A percentile compares a stretch with the other conserved stretches of the same genome.
Evolutionary conservation across 768 basidiomycete genomes (phyloP).

Genomic region (Russula lepida): DNA sequence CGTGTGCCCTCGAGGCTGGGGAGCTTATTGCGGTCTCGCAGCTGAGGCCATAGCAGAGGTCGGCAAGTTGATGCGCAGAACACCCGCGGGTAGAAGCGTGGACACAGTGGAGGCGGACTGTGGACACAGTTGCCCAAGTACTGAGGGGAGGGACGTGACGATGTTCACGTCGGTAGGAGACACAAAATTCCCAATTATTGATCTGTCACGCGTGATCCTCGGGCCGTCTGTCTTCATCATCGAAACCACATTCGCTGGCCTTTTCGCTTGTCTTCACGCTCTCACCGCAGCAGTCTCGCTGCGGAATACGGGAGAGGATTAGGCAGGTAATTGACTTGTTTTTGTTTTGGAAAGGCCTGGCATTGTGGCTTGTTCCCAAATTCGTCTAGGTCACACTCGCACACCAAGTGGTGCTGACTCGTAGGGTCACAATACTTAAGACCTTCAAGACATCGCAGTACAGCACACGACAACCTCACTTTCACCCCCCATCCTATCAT

Average conservation of each 20-base stretch:
- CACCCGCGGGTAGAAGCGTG: not conserved
- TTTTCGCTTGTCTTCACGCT: not conserved
- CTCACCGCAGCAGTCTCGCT: not conserved
- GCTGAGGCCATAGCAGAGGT: slow-evolving; percentile 50
- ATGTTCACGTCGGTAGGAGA: slow-evolving; percentile 82
- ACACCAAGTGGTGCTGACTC: no score
- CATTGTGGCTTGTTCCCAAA: not conserved
- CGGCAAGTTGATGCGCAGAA: slow-evolving; percentile 45
- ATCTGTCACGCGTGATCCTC: not conserved
- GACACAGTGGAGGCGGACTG: no score
- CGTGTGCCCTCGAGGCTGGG: slow-evolving; percentile 71
- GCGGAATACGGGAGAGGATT: not conserved
- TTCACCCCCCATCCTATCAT: not conserved
- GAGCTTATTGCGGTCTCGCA: slow-evolving; percentile 52
- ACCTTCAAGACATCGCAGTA: not conserved
- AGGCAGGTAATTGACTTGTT: not conserved
- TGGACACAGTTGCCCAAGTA: slow-evolving; percentile 14
- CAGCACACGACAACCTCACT: not conserved
- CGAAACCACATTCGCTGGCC: not conserved
- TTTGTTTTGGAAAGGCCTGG: not conserved
- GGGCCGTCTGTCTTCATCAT: no score
- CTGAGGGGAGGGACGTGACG: slow-evolving; percentile 37
- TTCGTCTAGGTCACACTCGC: not conserved
- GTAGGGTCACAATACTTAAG: not conserved
- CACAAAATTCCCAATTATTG: not conserved